Evolutionary conservation across 441 rosid species (phyloP), one percentile per base, ranked within the genome.

Genomic region (Breynia disticha): DNA sequence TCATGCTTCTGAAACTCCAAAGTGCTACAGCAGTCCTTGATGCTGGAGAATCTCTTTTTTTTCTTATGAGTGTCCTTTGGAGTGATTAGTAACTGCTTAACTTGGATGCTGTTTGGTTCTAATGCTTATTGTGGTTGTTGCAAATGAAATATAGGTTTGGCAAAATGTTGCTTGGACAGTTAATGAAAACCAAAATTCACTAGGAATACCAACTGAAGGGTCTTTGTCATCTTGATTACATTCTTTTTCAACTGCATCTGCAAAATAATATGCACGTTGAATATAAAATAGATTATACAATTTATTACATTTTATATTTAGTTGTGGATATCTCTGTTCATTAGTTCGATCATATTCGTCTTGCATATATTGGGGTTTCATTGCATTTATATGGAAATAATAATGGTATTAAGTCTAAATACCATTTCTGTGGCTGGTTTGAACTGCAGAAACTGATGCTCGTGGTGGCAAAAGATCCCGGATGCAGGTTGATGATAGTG

Each of bases 381-480:
- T 59, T 28, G 35, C 35, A 28, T 28, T 9, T 28, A 28, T 28
- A 2, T 28, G 8, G 35, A 28, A 28, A 28, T 28, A 2, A 28
- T 4, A 28, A 28, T 28, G 35, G 35, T 5, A 28, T 49, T 42
- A 55, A 24, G 49, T 55, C 64, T 54, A 43, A 64, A 10, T 9
- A 16, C 48, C 48, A 66, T 62, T 65, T 55, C 20, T 55, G 55
- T 60, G 61, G 58, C 12, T 49, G 56, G 59, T 54, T 38, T 57
- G 50, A 61, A 69, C 59, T 69, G 63, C 82, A 86, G 95, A 87
- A 67, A 69, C 77, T 51, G 88, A 82, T 66, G 63, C 64, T 57
- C 86, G 73, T 70, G 73, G 73, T 66, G 74, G 82, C 39, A 90
- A 94, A 79, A 83, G 96, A 81, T 81, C 84, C 28, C 78, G 96